Conservation (phyloP, 2,329 filamentous ascomycete genomes). For the Chaetomiaceae sp. region DNA sequence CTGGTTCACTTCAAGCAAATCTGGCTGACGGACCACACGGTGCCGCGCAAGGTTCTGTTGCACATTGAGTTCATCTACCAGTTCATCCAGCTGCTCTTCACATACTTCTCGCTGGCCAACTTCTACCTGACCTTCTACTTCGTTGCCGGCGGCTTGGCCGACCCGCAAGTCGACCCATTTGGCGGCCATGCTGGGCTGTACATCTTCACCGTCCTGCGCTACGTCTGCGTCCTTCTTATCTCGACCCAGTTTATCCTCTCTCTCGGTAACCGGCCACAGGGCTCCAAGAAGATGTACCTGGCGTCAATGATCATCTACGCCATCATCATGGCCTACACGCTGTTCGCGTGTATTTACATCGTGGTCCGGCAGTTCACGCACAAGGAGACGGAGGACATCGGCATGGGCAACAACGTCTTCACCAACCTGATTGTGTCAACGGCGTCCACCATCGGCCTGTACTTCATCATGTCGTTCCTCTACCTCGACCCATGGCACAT, state of each 20-base stretch:
- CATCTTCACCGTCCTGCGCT: slow-evolving; percentile 82
- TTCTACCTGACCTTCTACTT: slow-evolving; percentile 99
- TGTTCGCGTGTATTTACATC: slow-evolving; percentile 83
- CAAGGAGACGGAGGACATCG: slow-evolving; percentile 38
- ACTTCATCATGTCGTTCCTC: slow-evolving; percentile 92
- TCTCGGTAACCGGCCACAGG: slow-evolving; percentile 93
- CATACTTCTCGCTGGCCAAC: slow-evolving; percentile 96
- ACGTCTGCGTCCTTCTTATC: slow-evolving; percentile 80
- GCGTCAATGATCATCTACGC: slow-evolving; percentile 82
- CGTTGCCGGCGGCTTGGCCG: slow-evolving; percentile 81
- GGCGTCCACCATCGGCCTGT: slow-evolving; percentile 83
- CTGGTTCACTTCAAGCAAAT: slow-evolving; percentile 92
- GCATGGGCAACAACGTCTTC: slow-evolving; percentile 80
- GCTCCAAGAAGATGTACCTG: slow-evolving; percentile 85
- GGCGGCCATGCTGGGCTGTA: slow-evolving; percentile 76
- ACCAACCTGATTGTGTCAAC: slow-evolving; percentile 89
- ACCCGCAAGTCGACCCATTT: slow-evolving; percentile 78
- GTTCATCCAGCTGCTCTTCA: slow-evolving; percentile 86
- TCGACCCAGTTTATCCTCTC: slow-evolving; percentile 93
- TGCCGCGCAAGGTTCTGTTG: slow-evolving; percentile 81
- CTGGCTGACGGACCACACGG: slow-evolving; percentile 85
- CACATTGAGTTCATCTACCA: slow-evolving; percentile 97
- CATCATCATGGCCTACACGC: slow-evolving; percentile 93
- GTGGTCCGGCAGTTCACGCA: slow-evolving; percentile 70
- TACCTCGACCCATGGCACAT: slow-evolving; percentile 99